phyloP scores from a whole-genome alignment of 805 yeast genomes.

The Metschnikowia continentalis region DNA sequence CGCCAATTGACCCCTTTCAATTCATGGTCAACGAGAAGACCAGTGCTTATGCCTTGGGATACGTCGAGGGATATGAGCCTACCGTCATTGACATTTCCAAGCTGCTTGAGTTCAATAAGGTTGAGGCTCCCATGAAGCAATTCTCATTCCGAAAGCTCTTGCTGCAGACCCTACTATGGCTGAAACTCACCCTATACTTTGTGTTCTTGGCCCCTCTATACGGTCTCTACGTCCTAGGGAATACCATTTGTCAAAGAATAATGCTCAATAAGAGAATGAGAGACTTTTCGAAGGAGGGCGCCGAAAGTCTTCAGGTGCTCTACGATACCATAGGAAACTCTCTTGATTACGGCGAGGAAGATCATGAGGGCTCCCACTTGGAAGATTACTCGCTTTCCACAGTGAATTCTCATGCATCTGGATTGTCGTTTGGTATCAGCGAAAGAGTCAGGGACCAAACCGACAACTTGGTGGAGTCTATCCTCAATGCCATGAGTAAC shows the following conservation, averaged over 20 bases:
- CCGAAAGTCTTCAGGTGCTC: constrained; percentile 26
- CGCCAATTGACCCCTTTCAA: constrained; percentile 55
- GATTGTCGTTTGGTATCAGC: not conserved
- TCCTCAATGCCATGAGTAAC: constrained; percentile 54
- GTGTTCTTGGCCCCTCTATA: constrained; percentile 60
- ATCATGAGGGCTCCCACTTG: not conserved
- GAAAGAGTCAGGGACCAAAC: constrained; percentile 46
- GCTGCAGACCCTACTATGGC: constrained; percentile 38
- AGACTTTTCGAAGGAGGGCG: constrained; percentile 24
- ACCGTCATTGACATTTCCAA: constrained; percentile 50
- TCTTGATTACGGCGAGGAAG: constrained; percentile 3
- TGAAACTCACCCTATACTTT: constrained; percentile 41
- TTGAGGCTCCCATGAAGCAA: not conserved
- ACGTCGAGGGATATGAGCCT: constrained; percentile 51
- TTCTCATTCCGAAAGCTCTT: not conserved
- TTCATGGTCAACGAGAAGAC: constrained; percentile 43
- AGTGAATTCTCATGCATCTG: not conserved
- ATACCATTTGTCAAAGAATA: constrained; percentile 34
- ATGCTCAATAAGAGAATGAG: constrained; percentile 27
- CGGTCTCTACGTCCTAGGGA: constrained; percentile 52
- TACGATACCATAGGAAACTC: constrained; percentile 18
- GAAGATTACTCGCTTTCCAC: not conserved
- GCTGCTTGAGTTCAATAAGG: constrained; percentile 30
- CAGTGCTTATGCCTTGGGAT: constrained; percentile 38
- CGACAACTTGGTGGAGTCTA: constrained; percentile 61